phyloP scores from a whole-genome alignment of 2,329 filamentous ascomycete genomes.

The Monilinia laxa region DNA sequence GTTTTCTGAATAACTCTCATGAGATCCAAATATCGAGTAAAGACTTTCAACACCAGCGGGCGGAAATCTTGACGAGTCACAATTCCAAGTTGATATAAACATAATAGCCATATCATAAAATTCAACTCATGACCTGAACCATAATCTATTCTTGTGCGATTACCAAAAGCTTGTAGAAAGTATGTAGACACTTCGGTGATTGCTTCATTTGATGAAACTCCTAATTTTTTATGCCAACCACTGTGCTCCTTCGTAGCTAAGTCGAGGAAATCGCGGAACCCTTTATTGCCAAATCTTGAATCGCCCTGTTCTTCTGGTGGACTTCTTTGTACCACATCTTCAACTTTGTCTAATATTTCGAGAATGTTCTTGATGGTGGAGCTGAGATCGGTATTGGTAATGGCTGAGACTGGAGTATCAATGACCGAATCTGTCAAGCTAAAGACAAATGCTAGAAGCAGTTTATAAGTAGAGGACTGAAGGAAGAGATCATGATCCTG shows the following conservation, averaged over 20 bases:
- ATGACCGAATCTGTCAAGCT: constrained; percentile 78
- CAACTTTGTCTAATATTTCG: constrained; percentile 66
- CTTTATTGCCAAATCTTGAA: constrained; percentile 91
- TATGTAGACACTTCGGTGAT: constrained; percentile 76
- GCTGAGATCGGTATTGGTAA: constrained; percentile 57
- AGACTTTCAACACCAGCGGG: constrained; percentile 72
- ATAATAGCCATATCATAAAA: constrained; percentile 95
- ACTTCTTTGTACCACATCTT: constrained; percentile 63
- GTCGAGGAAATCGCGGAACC: constrained; percentile 81
- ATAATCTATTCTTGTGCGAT: constrained; percentile 86
- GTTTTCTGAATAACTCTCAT: constrained; percentile 88
- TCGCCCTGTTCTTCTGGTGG: constrained; percentile 84
- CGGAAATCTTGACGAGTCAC: constrained; percentile 67
- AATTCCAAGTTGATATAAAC: constrained; percentile 75
- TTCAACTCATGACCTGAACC: constrained; percentile 97
- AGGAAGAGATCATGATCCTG: constrained; percentile 81
- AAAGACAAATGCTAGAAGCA: constrained; percentile 85
- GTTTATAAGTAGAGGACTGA: constrained; percentile 68
- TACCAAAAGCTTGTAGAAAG: constrained; percentile 80
- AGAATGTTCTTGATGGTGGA: constrained; percentile 63
- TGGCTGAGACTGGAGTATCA: constrained; percentile 64
- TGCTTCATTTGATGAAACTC: constrained; percentile 52
- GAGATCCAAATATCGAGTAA: constrained; percentile 76
- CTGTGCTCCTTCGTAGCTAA: constrained; percentile 53
- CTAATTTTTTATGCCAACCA: constrained; percentile 64